Evolutionary conservation across 2,329 filamentous ascomycete species (phyloP).

Genomic region (Xylaria sp.): DNA sequence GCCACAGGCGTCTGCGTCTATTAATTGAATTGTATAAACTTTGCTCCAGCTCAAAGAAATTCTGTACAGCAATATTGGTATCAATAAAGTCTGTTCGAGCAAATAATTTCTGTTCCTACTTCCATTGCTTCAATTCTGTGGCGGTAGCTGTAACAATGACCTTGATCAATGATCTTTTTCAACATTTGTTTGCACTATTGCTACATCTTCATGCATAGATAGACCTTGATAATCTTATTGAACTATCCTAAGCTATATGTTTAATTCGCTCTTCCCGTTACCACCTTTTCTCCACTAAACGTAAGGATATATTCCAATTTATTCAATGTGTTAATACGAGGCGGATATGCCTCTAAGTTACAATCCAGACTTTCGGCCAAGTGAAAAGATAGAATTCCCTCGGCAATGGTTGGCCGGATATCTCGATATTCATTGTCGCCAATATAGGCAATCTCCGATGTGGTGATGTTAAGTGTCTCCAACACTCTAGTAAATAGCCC

Average conservation of each 20-base stretch:
- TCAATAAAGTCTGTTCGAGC: too few species aligned
- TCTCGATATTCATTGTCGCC: constrained; percentile 48
- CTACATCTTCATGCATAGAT: neutral
- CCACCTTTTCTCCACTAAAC: neutral
- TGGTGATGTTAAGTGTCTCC: constrained; percentile 40
- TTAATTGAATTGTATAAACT: too few species aligned
- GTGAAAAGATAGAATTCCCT: constrained; percentile 47
- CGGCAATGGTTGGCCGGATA: constrained; percentile 43
- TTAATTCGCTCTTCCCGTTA: neutral
- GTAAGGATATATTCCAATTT: constrained; percentile 35
- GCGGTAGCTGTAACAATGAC: too few species aligned
- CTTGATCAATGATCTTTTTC: too few species aligned
- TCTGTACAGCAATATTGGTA: too few species aligned
- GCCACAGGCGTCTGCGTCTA: too few species aligned
- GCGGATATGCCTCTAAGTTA: constrained; percentile 25
- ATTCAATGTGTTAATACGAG: constrained; percentile 33
- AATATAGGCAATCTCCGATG: constrained; percentile 45
- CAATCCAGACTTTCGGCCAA: constrained; percentile 38
- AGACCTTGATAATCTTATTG: neutral
- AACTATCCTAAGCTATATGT: neutral
- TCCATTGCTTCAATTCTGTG: too few species aligned
- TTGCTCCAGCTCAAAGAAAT: too few species aligned
- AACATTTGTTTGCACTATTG: neutral
- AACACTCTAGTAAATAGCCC: constrained; percentile 46
- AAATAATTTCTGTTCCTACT: too few species aligned